A percentile compares a stretch with the other conserved stretches of the same genome.
These are phyloP conservation scores for Lactifluus volemus DNA, from an alignment of 768 basidiomycete species.

Conservation along the genomic window DNA sequence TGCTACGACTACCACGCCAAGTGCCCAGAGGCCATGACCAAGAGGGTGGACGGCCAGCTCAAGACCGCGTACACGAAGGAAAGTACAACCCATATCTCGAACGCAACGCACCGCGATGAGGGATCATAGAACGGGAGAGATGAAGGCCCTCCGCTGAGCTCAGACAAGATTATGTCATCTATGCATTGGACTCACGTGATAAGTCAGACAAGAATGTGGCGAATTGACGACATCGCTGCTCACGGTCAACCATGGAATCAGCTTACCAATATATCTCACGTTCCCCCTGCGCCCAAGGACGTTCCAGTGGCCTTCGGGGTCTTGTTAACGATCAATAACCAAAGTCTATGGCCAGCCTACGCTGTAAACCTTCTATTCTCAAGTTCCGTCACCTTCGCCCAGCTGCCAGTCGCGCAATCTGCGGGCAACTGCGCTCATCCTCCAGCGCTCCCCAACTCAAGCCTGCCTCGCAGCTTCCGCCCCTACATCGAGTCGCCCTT, in stretches of 20 bases:
- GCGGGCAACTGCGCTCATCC: neutral
- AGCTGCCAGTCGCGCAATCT: neutral
- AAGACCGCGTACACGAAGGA: too few species aligned
- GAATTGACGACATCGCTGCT: conserved; percentile 10
- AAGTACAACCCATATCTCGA: too few species aligned
- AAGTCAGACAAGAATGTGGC: too few species aligned
- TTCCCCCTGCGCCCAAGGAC: neutral
- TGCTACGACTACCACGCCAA: too few species aligned
- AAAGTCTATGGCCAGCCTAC: neutral
- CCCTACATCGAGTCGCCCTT: neutral
- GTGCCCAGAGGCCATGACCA: too few species aligned
- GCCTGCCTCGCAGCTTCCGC: neutral
- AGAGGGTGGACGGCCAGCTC: too few species aligned
- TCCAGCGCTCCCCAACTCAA: neutral
- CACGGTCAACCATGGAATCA: neutral
- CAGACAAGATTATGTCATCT: too few species aligned
- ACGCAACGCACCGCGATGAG: too few species aligned
- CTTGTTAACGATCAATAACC: neutral
- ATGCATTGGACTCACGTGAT: too few species aligned
- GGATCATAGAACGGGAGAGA: too few species aligned
- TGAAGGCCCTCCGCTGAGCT: too few species aligned
- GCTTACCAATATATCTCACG: neutral
- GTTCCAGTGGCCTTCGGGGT: neutral
- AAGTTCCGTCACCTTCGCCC: neutral
- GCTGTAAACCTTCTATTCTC: neutral